A percentile compares a stretch with the other conserved stretches of the same genome.
Evolutionary conservation across 129 eudicot species (phyloP).

Genomic region (carrot (Daucus carota)): DNA sequence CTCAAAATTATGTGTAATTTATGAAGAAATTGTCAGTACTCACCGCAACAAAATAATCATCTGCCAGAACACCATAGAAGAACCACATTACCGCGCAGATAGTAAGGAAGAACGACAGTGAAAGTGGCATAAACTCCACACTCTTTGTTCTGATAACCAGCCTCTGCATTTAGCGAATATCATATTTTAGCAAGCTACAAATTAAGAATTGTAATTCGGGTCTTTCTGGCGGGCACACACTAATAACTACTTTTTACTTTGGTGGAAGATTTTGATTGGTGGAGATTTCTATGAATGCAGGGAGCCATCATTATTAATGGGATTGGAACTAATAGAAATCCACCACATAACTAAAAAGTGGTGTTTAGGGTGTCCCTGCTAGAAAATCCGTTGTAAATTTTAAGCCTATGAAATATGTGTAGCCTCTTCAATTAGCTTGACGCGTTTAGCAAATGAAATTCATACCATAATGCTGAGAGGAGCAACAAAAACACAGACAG

Average conservation of each 20-base stretch:
- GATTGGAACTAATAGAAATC: too few relatives aligned
- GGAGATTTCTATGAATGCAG: too few relatives aligned
- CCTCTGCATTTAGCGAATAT: conserved; percentile 30
- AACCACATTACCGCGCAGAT: conserved; percentile 65
- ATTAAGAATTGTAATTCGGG: too few relatives aligned
- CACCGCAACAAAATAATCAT: conserved; percentile 57
- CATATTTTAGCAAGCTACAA: background rate
- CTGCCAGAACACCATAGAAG: conserved; percentile 58
- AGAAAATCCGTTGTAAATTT: too few relatives aligned
- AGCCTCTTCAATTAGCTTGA: too few relatives aligned
- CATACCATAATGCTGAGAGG: conserved; percentile 86
- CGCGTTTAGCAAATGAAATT: background rate
- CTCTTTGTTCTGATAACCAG: conserved; percentile 59
- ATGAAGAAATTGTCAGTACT: conserved; percentile 9
- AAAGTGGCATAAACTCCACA: conserved; percentile 69
- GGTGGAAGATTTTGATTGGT: too few relatives aligned
- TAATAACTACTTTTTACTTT: too few relatives aligned
- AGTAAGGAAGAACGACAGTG: conserved; percentile 51
- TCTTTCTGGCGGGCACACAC: too few relatives aligned
- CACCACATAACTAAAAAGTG: too few relatives aligned
- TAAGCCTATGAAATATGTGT: too few relatives aligned
- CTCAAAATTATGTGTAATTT: background rate
- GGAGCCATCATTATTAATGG: too few relatives aligned
- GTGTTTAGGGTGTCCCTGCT: too few relatives aligned
- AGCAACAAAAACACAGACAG: conserved; percentile 68